These are phyloP conservation scores for Boletus speciosus DNA, from an alignment of 768 basidiomycete species.

Conservation along the genomic window DNA sequence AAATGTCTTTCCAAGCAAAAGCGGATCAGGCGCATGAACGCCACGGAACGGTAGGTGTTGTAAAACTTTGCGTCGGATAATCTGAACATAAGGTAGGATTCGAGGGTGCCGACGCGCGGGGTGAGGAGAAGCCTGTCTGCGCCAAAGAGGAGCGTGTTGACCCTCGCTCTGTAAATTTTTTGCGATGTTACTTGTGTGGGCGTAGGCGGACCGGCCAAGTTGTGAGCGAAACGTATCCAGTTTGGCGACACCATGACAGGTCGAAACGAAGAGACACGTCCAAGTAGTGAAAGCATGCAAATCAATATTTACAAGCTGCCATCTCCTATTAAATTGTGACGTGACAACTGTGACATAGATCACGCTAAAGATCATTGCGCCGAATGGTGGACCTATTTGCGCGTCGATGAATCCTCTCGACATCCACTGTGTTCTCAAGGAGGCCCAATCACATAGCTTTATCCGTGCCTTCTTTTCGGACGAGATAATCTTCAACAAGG, in stretches of 20 bases:
- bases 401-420: no score
- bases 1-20: slow-evolving; percentile 39
- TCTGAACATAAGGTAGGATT: slow-evolving; percentile 19
- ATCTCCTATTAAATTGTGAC: neutral
- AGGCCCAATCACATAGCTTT: no score
- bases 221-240: slow-evolving; percentile 4
- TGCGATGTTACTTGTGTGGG: slow-evolving; percentile 1
- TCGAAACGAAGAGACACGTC: slow-evolving; percentile 7
- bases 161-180: slow-evolving; percentile 19
- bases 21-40: slow-evolving; percentile 39
- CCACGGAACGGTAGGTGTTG: slow-evolving; percentile 27
- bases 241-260: neutral
- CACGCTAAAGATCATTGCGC: neutral
- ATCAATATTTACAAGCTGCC: no score
- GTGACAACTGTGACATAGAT: slow-evolving; percentile 5
- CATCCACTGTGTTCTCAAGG: no score
- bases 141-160: slow-evolving; percentile 25
- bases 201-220: neutral
- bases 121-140: slow-evolving; percentile 28
- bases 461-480: no score
- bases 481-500: no score
- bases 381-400: no score
- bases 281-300: slow-evolving; percentile 3
- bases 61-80: slow-evolving; percentile 25
- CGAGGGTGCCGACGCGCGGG: slow-evolving; percentile 16